Base-by-base conservation (phyloP, 306 rosid genomes). In the Casuarina glauca region DNA sequence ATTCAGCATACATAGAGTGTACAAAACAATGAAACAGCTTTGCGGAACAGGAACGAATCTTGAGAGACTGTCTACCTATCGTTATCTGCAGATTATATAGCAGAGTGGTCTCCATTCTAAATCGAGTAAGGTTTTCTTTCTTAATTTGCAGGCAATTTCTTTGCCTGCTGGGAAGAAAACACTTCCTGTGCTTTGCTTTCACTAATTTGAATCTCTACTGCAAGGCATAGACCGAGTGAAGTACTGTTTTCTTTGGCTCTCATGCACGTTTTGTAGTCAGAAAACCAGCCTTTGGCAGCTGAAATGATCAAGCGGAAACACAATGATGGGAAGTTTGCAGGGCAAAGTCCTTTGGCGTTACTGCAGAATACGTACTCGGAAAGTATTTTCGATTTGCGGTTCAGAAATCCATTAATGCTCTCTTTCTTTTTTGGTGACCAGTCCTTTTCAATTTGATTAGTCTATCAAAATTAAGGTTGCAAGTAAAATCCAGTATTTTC, bases 181-280 rank as follows among this genome's bases (percentile, higher is more conserved):
- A 58, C 10, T 58, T 58, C 38, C 3, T 8, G 13, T 35, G 12
- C 39, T 8, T 58, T 3, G 39, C 64, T 35, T 38, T 19, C 19
- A 16, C 19, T 55, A 35, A 55, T n/a, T 55, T 55, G 39, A 63
- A 45, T 61, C 4, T 60, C 70, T 19, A 38, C 35, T 57, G 48
- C 9, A 63, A 75, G 32, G 58, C 72, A n/a, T 36, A 20, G 35
- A 46, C 19, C 66, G 51, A 19, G 8, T 66, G 32, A 51, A 52
- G 53, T 52, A 67, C 66, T 73, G 66, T 76, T 20, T 73, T 76
- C 68, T 20, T 26, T 67, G 19, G 52, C 68, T 7, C 64, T 58
- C 38, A 57, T 55, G 4, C n/a, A 17, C 36, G 63, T 57, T 19
- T 26, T 57, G 20, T 57, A n/a, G 3, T 12, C 0, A n/a, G 6